Percentiles rank a stretch among this genome's conserved stretches.
These are phyloP conservation scores for Scalesia atractyloides DNA, from an alignment of 129 eudicot species.

Conservation along the genomic window DNA sequence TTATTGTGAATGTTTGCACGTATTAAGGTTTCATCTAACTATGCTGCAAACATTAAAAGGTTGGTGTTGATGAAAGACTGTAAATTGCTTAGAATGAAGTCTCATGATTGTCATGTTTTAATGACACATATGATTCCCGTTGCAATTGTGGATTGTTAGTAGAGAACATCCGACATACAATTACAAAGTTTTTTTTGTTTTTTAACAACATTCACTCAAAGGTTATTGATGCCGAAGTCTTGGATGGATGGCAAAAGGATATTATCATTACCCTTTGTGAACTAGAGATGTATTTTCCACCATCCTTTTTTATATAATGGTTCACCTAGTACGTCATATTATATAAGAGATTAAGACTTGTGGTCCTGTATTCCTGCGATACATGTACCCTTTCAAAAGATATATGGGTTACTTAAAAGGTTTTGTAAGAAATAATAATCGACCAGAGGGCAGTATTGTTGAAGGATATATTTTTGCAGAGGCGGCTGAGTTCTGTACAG, in stretches of 20 bases:
- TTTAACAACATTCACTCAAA: neutral
- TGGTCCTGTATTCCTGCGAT: neutral
- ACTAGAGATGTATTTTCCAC: conserved; percentile 7
- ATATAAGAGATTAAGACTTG: neutral
- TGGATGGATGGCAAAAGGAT: neutral
- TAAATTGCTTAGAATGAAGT: neutral
- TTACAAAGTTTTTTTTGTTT: conserved; percentile 3
- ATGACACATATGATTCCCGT: neutral
- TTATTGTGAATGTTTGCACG: neutral
- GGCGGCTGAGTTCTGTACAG: neutral
- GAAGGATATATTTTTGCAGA: neutral
- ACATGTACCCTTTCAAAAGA: conserved; percentile 7
- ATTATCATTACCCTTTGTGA: neutral
- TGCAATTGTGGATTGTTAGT: neutral
- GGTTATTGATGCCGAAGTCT: neutral
- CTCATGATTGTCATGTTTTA: conserved; percentile 3
- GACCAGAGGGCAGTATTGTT: neutral
- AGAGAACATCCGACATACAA: neutral
- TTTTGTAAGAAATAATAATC: neutral
- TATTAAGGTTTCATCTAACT: conserved; percentile 10
- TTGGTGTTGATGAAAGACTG: neutral
- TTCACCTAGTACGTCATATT: neutral
- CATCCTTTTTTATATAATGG: neutral
- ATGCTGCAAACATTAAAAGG: neutral
- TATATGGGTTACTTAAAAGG: conserved; percentile 14